Evolutionary conservation across 192 early-diverging fungal species (phyloP).

Genomic region (Coemansia sp.): DNA sequence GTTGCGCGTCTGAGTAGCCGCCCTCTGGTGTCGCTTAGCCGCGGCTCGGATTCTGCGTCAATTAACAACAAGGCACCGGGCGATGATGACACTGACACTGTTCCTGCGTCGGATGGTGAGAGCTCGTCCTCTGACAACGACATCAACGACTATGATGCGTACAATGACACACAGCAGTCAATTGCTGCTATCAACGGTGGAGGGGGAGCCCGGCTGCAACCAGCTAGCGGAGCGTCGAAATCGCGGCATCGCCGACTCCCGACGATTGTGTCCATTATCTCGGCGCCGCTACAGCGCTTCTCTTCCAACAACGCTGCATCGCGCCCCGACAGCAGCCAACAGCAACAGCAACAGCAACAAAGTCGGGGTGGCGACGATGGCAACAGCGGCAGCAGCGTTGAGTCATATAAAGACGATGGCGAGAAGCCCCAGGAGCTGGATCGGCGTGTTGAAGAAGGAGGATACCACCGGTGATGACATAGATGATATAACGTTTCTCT

Average conservation of each 20-base stretch:
- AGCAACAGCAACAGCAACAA: background rate
- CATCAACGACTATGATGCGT: background rate
- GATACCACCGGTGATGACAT: too few species aligned
- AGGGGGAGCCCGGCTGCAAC: background rate
- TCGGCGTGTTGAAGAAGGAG: too few species aligned
- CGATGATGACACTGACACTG: background rate
- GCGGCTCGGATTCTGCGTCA: too few species aligned
- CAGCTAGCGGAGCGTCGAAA: background rate
- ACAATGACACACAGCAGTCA: background rate
- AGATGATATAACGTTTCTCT: too few species aligned
- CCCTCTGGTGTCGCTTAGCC: too few species aligned
- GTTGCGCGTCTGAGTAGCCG: too few species aligned
- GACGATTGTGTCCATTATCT: conserved; percentile 5
- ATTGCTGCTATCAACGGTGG: background rate
- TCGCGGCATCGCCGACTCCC: conserved; percentile 1
- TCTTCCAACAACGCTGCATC: background rate
- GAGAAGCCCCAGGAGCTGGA: too few species aligned
- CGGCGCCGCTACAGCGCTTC: background rate
- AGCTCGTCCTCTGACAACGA: conserved; percentile 30
- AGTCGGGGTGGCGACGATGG: too few species aligned
- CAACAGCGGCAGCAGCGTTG: too few species aligned
- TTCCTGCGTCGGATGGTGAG: background rate
- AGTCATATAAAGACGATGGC: too few species aligned
- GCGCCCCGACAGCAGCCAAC: background rate
- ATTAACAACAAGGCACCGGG: background rate